Evolutionary conservation across 176 grass and related monocot species (phyloP), one percentile per base, ranked within the genome.

Genomic region (Juncus inflexus): DNA sequence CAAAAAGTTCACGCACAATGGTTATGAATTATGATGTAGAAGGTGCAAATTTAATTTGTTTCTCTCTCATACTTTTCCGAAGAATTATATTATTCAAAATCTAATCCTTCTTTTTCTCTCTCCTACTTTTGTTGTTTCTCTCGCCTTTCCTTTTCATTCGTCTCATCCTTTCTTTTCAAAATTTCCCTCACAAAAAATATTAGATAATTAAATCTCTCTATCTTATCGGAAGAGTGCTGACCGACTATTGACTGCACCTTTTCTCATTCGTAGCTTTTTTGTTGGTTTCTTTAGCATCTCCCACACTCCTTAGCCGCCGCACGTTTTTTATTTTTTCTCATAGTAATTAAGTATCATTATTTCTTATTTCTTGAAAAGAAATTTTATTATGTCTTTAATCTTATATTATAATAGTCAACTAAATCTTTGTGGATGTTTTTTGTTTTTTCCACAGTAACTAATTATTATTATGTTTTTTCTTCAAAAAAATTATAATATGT

Each of bases 21-120:
- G 8, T 70, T 70, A 47, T 47, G 9, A 6, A 47, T 5, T 6
- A 47, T 6, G 36, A 70, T 70, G 8, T 53, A 70, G 41, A 52
- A 51, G 65, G 49, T 0, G 28, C 42, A 74, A 61, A 62, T 47
- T 62, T 64, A 19, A 75, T 64, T 52, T 43, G 6, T 75, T 75
- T 75, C 60, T 75, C 72, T 64, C 72, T 42, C 72, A 28, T 55
- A 64, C 72, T 75, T 75, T 74, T 74, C 49, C 47, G 42, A 67
- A 67, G 16, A 67, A 54, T 52, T 67, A 67, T 67, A n/a, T 67
- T 7, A 28, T 28, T 28, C 19, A 28, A 47, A 47, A 47, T 47
- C 43, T 55, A 57, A 70, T 56, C 51, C 37, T 52, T 37, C 15
- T 16, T 74, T 63, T 61, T 9, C 15, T 12, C 60, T 63, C 41